These are phyloP conservation scores for Volvariella surrecta DNA, from an alignment of 1,284 basidiomycete species.

Conservation along the genomic window DNA sequence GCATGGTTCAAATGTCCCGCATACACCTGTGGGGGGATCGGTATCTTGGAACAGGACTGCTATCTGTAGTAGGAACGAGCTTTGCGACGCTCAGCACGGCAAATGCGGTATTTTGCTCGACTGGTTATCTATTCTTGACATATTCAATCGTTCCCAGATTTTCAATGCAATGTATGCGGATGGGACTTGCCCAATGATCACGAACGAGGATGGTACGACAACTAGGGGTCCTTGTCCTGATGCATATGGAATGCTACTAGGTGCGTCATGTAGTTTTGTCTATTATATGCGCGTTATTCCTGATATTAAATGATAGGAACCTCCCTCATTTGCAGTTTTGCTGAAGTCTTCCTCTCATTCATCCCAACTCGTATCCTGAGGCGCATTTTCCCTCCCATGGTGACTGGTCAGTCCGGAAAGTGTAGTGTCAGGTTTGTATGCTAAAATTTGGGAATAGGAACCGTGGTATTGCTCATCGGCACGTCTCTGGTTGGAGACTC, in stretches of 20 bases:
- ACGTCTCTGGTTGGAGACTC: conserved; percentile 66
- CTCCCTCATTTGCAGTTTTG: conserved; percentile 37
- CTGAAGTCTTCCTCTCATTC: conserved; percentile 76
- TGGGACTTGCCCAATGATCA: conserved; percentile 66
- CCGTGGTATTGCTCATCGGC: conserved; percentile 72
- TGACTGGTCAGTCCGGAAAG: conserved; percentile 44
- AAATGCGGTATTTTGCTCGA: conserved; percentile 34
- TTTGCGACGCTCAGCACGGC: conserved; percentile 78
- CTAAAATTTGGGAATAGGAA: conserved; percentile 31
- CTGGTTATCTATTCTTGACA: no score
- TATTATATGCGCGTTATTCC: neutral
- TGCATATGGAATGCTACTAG: conserved; percentile 71
- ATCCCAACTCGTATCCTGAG: conserved; percentile 56
- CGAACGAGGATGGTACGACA: conserved; percentile 48
- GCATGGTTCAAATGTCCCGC: conserved; percentile 69
- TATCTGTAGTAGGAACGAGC: conserved; percentile 81
- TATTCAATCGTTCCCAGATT: conserved; percentile 28
- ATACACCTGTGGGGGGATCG: conserved; percentile 52
- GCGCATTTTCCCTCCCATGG: conserved; percentile 73
- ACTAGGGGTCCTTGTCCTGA: conserved; percentile 66
- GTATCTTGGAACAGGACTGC: conserved; percentile 70
- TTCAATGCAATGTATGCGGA: conserved; percentile 70
- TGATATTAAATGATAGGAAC: neutral
- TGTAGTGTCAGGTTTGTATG: neutral
- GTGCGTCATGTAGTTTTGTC: conserved; percentile 23